Conservation (phyloP, 352 stramenopile genomes). For the Globisporangium spiculum region DNA sequence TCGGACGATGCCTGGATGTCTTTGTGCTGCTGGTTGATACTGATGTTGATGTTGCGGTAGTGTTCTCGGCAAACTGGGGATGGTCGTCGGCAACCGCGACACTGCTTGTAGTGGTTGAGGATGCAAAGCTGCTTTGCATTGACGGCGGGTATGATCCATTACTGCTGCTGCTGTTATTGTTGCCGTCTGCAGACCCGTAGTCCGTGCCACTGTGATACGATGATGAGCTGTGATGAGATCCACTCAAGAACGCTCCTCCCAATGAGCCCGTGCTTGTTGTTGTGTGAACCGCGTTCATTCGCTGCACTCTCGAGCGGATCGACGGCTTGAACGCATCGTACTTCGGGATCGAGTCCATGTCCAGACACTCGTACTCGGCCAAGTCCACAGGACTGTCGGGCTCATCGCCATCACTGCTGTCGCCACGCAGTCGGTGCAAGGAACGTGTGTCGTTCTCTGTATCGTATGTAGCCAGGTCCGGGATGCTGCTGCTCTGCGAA, state of each 20-base stretch:
- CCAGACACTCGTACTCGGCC: conserved; percentile 68
- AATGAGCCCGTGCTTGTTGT: not conserved
- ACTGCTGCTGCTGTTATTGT: not conserved
- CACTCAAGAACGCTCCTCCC: not conserved
- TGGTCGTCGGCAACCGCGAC: not conserved
- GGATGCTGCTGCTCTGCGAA: conserved; percentile 12
- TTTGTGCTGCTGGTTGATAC: not conserved
- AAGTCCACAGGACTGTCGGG: conserved; percentile 55
- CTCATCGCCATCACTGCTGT: conserved; percentile 8
- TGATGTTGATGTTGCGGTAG: not conserved
- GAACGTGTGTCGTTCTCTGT: not conserved
- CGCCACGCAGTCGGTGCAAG: not conserved
- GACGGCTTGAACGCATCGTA: conserved; percentile 70
- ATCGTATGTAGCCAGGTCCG: conserved; percentile 10
- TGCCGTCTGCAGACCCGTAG: not conserved
- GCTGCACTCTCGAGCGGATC: conserved; percentile 9
- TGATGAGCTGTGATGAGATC: not conserved
- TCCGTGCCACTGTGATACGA: conserved; percentile 4
- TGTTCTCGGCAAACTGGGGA: not conserved
- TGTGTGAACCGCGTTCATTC: conserved; percentile 6
- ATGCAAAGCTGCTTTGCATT: conserved; percentile 9
- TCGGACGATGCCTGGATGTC: not conserved
- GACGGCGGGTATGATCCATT: not conserved
- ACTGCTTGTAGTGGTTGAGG: not conserved
- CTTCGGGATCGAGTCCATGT: conserved; percentile 70